These are phyloP conservation scores for Prunus mongolica DNA, from an alignment of 306 rosid genomes.

Conservation along the genomic window DNA sequence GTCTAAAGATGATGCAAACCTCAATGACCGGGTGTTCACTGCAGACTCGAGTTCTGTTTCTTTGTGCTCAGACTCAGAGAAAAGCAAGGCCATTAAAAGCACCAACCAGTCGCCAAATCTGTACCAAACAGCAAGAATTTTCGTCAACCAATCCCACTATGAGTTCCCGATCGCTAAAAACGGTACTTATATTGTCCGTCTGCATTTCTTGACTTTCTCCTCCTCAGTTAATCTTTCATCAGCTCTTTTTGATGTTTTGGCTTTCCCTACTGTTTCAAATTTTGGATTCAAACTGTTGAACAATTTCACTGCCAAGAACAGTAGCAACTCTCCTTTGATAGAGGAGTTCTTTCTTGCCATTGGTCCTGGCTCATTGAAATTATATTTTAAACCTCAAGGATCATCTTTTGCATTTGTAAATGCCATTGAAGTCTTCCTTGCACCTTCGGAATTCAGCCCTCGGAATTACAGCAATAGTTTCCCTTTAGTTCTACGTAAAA, in stretches of 20 bases:
- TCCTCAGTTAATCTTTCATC: slow-evolving; percentile 8
- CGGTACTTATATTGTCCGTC: slow-evolving; percentile 40
- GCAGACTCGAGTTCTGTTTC: slow-evolving; percentile 7
- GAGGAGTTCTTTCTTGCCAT: slow-evolving; percentile 31
- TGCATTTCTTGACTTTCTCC: slow-evolving; percentile 47
- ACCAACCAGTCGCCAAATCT: neutral
- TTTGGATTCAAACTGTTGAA: slow-evolving; percentile 24
- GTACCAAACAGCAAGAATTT: slow-evolving; percentile 34
- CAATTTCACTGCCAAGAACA: slow-evolving; percentile 21
- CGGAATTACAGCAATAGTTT: neutral
- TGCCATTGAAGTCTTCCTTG: slow-evolving; percentile 49
- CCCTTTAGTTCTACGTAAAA: slow-evolving; percentile 7
- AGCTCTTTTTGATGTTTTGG: slow-evolving; percentile 41
- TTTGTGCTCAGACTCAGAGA: neutral
- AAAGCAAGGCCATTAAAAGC: neutral
- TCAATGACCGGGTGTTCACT: neutral
- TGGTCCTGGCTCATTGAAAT: neutral
- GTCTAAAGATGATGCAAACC: neutral
- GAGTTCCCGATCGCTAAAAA: neutral
- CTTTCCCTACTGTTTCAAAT: slow-evolving; percentile 25
- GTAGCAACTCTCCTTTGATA: slow-evolving; percentile 3
- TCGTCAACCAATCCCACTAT: neutral
- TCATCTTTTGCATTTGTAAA: slow-evolving; percentile 46
- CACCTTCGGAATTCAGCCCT: slow-evolving; percentile 11
- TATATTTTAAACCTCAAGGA: slow-evolving; percentile 23